Percentiles rank a stretch among this genome's conserved stretches.
Conservation (phyloP, 495 filamentous ascomycete species). For the Ascodesmis nigricans region DNA sequence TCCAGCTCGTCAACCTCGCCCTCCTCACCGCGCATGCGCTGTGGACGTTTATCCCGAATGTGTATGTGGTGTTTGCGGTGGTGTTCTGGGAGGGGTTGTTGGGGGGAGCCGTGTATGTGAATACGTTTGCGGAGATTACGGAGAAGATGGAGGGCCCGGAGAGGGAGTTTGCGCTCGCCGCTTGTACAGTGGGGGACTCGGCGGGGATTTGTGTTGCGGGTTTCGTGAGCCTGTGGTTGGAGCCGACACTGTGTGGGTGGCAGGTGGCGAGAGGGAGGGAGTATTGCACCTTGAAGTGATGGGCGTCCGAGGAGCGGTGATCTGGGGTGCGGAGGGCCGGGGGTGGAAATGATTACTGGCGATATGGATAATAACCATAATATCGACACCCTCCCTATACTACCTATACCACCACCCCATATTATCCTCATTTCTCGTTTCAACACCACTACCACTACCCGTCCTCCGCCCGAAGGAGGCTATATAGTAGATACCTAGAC, state of each 20-base stretch:
- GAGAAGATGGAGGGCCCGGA: constrained; percentile 54
- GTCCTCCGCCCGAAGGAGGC: too few species aligned
- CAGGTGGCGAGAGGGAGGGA: constrained; percentile 56
- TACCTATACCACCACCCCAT: too few species aligned
- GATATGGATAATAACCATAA: too few species aligned
- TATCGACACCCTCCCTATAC: too few species aligned
- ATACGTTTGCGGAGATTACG: constrained; percentile 80
- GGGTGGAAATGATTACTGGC: too few species aligned
- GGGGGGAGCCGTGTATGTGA: constrained; percentile 81
- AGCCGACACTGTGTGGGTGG: constrained; percentile 59
- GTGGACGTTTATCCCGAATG: constrained; percentile 53
- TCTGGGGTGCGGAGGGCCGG: too few species aligned
- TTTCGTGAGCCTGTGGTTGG: constrained; percentile 65
- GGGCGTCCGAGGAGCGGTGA: too few species aligned
- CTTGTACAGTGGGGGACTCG: constrained; percentile 79
- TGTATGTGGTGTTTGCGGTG: constrained; percentile 60
- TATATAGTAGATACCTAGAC: too few species aligned
- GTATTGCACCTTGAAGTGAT: constrained; percentile 36
- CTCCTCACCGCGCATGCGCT: constrained; percentile 55
- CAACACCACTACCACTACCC: too few species aligned
- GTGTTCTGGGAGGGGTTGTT: constrained; percentile 93
- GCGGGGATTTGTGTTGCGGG: constrained; percentile 78
- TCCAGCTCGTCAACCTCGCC: constrained; percentile 60
- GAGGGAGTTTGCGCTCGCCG: constrained; percentile 72
- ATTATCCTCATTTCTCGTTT: too few species aligned